Evolutionary conservation across 78 protist genomes (phyloP).

Genomic region (Dictyostelium intermedium): DNA sequence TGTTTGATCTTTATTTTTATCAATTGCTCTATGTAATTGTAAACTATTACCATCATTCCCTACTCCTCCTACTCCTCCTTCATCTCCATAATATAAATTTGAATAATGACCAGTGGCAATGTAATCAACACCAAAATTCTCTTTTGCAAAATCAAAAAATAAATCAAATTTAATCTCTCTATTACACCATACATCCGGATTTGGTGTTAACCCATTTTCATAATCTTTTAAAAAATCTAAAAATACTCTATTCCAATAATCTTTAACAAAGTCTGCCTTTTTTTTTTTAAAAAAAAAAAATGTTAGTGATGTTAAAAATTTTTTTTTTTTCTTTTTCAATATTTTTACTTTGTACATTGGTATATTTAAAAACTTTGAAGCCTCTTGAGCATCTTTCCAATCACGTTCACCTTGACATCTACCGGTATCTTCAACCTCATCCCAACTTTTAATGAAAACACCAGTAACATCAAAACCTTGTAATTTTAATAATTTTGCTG

Average conservation of each 20-base stretch:
- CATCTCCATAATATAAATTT: slow-evolving; percentile 8
- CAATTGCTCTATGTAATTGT: slow-evolving; percentile 19
- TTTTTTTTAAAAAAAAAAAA: not conserved
- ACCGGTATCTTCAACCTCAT: slow-evolving; percentile 84
- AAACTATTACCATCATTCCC: not conserved
- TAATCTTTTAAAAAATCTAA: slow-evolving; percentile 74
- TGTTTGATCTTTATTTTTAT: slow-evolving; percentile 86
- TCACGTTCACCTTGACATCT: slow-evolving; percentile 82
- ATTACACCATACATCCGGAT: slow-evolving; percentile 92
- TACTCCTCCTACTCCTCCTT: not conserved
- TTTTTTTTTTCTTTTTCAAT: not conserved
- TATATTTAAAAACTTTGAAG: slow-evolving; percentile 79
- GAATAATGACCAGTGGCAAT: slow-evolving; percentile 87
- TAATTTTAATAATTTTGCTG: slow-evolving; percentile 65
- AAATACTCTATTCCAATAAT: slow-evolving; percentile 93
- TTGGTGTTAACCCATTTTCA: slow-evolving; percentile 88
- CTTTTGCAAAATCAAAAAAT: slow-evolving; percentile 63
- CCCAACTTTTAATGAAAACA: slow-evolving; percentile 88
- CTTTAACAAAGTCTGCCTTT: slow-evolving; percentile 83
- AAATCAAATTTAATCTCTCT: slow-evolving; percentile 87
- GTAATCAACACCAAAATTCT: slow-evolving; percentile 56
- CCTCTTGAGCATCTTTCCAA: slow-evolving; percentile 47
- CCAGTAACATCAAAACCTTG: slow-evolving; percentile 81
- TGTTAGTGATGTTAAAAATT: not conserved
- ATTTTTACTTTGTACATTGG: slow-evolving; percentile 63